Conservation (phyloP, 2,329 filamentous ascomycete species). For the Bimuria novae-zelandiae region DNA sequence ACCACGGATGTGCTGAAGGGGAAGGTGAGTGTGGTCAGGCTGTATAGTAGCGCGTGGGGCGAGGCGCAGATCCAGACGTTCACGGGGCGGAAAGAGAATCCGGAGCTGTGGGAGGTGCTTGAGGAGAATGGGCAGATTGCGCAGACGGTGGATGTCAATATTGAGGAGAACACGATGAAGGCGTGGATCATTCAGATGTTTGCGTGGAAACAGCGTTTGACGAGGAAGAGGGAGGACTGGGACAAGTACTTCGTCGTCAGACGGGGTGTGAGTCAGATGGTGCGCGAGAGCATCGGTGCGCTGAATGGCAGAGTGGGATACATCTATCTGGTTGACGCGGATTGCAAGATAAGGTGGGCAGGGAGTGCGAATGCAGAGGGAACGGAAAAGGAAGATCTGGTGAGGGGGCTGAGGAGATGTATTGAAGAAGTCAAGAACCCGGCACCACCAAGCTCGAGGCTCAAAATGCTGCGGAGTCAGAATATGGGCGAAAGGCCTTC, state of each 20-base stretch:
- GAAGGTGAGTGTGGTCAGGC: slow-evolving; percentile 75
- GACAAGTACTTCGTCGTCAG: slow-evolving; percentile 63
- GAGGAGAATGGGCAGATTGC: slow-evolving; percentile 57
- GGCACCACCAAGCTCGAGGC: slow-evolving; percentile 24
- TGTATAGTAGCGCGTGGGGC: slow-evolving; percentile 87
- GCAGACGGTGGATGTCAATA: slow-evolving; percentile 84
- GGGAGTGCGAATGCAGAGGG: slow-evolving; percentile 73
- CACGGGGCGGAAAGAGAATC: slow-evolving; percentile 65
- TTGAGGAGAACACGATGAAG: slow-evolving; percentile 78
- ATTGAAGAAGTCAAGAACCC: slow-evolving; percentile 44
- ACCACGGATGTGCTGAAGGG: slow-evolving; percentile 77
- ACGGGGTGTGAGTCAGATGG: slow-evolving; percentile 59
- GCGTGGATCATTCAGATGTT: slow-evolving; percentile 62
- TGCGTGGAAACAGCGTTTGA: slow-evolving; percentile 54
- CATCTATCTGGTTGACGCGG: slow-evolving; percentile 84
- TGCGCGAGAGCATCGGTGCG: slow-evolving; percentile 66
- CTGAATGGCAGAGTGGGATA: slow-evolving; percentile 93
- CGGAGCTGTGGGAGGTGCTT: slow-evolving; percentile 69
- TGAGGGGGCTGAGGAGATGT: slow-evolving; percentile 66
- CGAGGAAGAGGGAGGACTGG: slow-evolving; percentile 57
- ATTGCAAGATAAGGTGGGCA: slow-evolving; percentile 93
- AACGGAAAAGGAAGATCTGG: slow-evolving; percentile 69
- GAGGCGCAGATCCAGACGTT: slow-evolving; percentile 79
- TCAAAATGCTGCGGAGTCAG: neutral
- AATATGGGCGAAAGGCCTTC: neutral